These are phyloP conservation scores for Yarrowia yakushimensis DNA, from an alignment of 805 yeast species.

Conservation along the genomic window DNA sequence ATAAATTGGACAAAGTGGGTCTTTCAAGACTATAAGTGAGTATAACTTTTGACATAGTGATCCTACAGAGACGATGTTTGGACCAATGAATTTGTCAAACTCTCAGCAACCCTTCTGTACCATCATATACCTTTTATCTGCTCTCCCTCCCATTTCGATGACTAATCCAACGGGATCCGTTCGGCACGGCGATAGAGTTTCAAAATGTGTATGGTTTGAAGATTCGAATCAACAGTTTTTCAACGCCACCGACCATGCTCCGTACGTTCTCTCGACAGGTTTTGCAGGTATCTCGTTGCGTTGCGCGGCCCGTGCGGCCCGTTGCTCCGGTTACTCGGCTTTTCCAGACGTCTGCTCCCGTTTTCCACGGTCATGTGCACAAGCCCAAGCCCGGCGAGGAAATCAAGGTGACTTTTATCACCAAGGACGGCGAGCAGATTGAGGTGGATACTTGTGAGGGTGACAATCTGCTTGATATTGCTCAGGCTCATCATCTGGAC, in stretches of 20 bases:
- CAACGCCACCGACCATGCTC: slow-evolving; percentile 4
- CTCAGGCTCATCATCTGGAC: slow-evolving; percentile 87
- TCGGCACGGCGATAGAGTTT: neutral
- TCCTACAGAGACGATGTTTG: too few relatives aligned
- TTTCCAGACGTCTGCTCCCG: neutral
- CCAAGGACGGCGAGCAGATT: slow-evolving; percentile 84
- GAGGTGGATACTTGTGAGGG: slow-evolving; percentile 88
- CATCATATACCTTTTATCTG: too few relatives aligned
- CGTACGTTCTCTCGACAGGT: neutral
- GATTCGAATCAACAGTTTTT: neutral
- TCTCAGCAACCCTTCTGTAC: too few relatives aligned
- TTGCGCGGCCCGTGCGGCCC: neutral
- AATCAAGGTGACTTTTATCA: slow-evolving; percentile 77
- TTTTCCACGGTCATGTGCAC: slow-evolving; percentile 79
- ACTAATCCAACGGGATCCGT: neutral
- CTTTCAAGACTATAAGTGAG: too few relatives aligned
- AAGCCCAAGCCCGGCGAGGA: slow-evolving; percentile 95
- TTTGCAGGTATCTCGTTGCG: neutral
- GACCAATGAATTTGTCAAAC: too few relatives aligned
- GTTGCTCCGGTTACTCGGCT: neutral
- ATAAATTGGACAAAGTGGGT: too few relatives aligned
- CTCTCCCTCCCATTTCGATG: too few relatives aligned
- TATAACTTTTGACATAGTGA: too few relatives aligned
- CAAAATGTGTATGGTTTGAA: neutral
- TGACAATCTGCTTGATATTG: slow-evolving; percentile 86